phyloP scores from a whole-genome alignment of 2,329 filamentous ascomycete genomes.

The Fonsecaea nubica region DNA sequence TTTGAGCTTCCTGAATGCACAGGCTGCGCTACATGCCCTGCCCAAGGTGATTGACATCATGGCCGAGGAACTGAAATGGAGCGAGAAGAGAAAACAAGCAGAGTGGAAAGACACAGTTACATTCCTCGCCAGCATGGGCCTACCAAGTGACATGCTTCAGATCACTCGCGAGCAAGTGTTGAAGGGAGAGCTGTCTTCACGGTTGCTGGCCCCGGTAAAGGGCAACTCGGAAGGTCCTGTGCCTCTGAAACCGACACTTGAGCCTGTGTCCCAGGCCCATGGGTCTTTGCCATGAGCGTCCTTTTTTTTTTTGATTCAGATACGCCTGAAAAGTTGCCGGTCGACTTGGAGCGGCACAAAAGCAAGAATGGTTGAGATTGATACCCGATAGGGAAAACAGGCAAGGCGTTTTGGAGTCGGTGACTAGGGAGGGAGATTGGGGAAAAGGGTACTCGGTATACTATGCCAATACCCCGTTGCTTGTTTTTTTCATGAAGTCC shows the following conservation, averaged over 20 bases:
- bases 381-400: not conserved
- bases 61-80: constrained; percentile 82
- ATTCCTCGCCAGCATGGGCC: constrained; percentile 67
- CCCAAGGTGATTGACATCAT: constrained; percentile 89
- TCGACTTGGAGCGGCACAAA: not conserved
- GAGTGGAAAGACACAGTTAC: constrained; percentile 77
- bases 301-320: not conserved
- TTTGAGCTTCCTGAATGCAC: constrained; percentile 87
- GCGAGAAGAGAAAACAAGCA: constrained; percentile 69
- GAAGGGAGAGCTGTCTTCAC: constrained; percentile 22
- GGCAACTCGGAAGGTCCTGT: constrained; percentile 17
- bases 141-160: constrained; percentile 61
- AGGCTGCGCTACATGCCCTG: constrained; percentile 84
- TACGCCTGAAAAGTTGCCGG: not conserved
- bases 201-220: constrained; percentile 18
- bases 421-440: not conserved
- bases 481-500: too few relatives aligned
- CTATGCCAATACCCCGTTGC: too few relatives aligned
- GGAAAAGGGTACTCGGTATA: not conserved
- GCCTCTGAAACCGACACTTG: constrained; percentile 26
- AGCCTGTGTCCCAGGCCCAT: constrained; percentile 19
- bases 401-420: constrained; percentile 11
- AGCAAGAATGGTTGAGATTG: constrained; percentile 1
- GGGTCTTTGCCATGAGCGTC: constrained; percentile 23
- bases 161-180: constrained; percentile 63